phyloP scores from a whole-genome alignment of 2,329 filamentous ascomycete species.

The Aspergillus nomiae region DNA sequence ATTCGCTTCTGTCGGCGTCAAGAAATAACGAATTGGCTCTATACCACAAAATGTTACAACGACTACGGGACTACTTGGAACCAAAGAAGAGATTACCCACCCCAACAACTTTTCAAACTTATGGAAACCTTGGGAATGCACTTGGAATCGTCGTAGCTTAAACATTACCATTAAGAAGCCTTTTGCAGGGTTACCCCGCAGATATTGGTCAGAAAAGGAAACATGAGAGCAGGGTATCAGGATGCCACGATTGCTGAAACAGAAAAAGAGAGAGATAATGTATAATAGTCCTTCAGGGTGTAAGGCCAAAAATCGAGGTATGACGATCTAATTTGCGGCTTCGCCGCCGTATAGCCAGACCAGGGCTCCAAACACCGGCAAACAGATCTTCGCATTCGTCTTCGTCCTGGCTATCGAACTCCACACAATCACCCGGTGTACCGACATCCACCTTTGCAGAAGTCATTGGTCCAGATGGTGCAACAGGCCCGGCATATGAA shows the following conservation, averaged over 20 bases:
- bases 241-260: background rate
- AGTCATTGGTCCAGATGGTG: background rate
- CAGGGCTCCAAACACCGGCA: slow-evolving; percentile 61
- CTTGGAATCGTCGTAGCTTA: background rate
- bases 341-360: slow-evolving; percentile 50
- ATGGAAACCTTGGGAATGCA: background rate
- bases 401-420: slow-evolving; percentile 67
- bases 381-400: slow-evolving; percentile 69
- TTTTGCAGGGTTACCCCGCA: background rate
- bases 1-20: background rate
- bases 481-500: slow-evolving; percentile 12
- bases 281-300: slow-evolving; percentile 9
- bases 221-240: background rate
- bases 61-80: background rate
- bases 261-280: background rate
- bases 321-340: slow-evolving; percentile 41
- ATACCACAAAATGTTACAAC: background rate
- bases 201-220: background rate
- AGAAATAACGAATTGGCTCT: background rate
- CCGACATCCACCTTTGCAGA: slow-evolving; percentile 12
- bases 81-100: background rate
- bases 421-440: slow-evolving; percentile 40
- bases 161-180: background rate
- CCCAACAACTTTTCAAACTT: background rate
- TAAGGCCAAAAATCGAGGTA: slow-evolving; percentile 27